Base-by-base conservation (phyloP, 768 basidiomycete genomes). In the Suillus brevipes region DNA sequence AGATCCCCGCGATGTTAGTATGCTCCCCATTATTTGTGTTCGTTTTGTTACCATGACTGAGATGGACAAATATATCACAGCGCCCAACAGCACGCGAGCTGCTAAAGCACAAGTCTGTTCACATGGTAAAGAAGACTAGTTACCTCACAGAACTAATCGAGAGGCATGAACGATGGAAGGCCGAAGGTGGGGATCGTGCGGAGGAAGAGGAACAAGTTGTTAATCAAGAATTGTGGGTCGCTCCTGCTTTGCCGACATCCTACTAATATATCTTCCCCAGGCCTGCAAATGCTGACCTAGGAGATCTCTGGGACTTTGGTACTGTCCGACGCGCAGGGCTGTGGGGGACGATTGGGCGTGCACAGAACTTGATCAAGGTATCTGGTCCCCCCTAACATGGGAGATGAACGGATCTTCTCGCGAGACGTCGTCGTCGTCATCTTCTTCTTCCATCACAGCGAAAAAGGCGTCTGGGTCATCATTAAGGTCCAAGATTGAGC, bases 141-240 rank as follows among this genome's bases (percentile, higher is more conserved):
- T 99, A 97, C 73, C 80, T 99, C 66, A 97, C 95, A 0, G 97
- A 99, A 75, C 82, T 99, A 47, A 97, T 99, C 67, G 97, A 99
- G 67, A 85, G 95, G 37, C 91, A 94, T 66, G 95, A 98, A 71
- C 84, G 94, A 65, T 99, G 95, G 95, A 93, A 85, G 76, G 87
- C 89, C 1, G 94, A 97, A 71, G 94, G 93, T 16, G 94, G 94
- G 20, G 90, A 88, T 40, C 83, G 88, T 55, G 78, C 81, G 18
- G 88, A 91, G 59, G 91, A 94, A 66, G 87, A 91, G 62, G 88
- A 91, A 64, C 81, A 85, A 64, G 83, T 87, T 36, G 78, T 79
- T 31, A 79, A 80, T 25, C 83, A 87, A 40, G 92, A 94, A 66
- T 67, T 83, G 92, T 94, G 76, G 61, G 89, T 77, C 20, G 4